Evolutionary conservation across 306 rosid species (phyloP), one percentile per base, ranked within the genome.

Genomic region (Prunus davidiana): DNA sequence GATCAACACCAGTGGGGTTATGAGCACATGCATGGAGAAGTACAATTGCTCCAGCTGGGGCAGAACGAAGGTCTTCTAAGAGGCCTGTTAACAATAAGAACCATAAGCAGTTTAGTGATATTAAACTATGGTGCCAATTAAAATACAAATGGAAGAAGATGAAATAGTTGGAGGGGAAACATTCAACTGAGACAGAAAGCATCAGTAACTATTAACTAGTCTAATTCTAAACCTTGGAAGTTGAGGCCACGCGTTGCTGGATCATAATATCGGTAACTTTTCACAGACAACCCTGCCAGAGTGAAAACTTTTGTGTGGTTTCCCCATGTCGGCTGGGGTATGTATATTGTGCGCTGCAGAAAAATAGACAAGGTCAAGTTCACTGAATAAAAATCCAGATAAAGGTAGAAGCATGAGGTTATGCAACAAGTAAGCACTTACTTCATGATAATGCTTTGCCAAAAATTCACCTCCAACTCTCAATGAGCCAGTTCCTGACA

Each of bases 1-100:
- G 99, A 88, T 96, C 99, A 84, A 96, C 99, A 67, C 98, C 99
- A 43, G 99, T 96, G 58, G 99, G 99, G 81, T 92, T 96, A 76
- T 96, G 99, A 55, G 99, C 99, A 22, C 99, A 96, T 68, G 99
- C 99, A 88, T 96, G 99, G 62, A 96, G 88, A 81, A 96, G 82
- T 78, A 96, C 85, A 71, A 96, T 67, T 70, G 97, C 90, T 79
- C 99, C 97, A 71, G 97, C 77, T 80, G 98, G 98, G 30, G 97
- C 99, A 80, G 98, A 83, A 68, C 90, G 87, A 88, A 96, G 91
- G 82, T 96, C 99, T 84, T 96, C 96, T 18, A 96, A 56, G 75
- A 92, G 94, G 69, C 99, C 99, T 96, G 83, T 66, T 76, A 75
- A 66, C 54, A 58, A 79, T 49, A 75, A 78, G 74, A 41, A 51